Evolutionary conservation across 208 protist genomes (phyloP).

Genomic region (Trypanosomatidae sp.): DNA sequence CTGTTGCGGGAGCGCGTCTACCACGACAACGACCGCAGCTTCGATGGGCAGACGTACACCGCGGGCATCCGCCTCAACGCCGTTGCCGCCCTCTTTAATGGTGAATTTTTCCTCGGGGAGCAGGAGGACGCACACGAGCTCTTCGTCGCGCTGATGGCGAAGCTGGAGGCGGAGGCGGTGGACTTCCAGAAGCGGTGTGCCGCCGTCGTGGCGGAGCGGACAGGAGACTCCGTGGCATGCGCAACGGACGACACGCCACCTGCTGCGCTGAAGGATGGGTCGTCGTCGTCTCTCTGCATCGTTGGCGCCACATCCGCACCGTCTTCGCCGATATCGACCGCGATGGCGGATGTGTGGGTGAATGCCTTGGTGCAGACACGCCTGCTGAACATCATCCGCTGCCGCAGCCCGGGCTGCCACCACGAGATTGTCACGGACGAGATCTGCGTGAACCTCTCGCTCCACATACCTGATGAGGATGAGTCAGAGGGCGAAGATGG

Average conservation of each 20-base stretch:
- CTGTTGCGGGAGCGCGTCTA: constrained; percentile 11
- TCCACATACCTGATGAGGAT: constrained; percentile 33
- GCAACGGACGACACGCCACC: too few relatives aligned
- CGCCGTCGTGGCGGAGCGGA: too few relatives aligned
- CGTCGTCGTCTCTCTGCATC: too few relatives aligned
- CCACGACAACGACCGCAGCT: constrained; percentile 22
- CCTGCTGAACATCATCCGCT: constrained; percentile 80
- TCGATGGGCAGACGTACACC: constrained; percentile 24
- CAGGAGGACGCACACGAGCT: constrained; percentile 90
- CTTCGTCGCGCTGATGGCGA: constrained; percentile 55
- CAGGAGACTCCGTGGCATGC: too few relatives aligned
- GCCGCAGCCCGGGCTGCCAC: constrained; percentile 44
- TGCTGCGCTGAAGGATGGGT: too few relatives aligned
- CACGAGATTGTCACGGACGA: constrained; percentile 82
- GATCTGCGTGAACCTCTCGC: constrained; percentile 63
- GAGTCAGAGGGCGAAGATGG: too few relatives aligned
- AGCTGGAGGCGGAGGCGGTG: constrained; percentile 70
- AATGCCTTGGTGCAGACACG: constrained; percentile 60
- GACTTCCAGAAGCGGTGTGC: constrained; percentile 30
- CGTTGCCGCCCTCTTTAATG: constrained; percentile 35
- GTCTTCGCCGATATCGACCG: too few relatives aligned
- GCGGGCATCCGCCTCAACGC: constrained; percentile 20
- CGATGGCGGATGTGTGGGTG: constrained; percentile 58
- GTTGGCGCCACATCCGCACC: too few relatives aligned
- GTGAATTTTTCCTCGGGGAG: constrained; percentile 66